Conservation (phyloP, 805 yeast species). For the Candida xyloterini region DNA sequence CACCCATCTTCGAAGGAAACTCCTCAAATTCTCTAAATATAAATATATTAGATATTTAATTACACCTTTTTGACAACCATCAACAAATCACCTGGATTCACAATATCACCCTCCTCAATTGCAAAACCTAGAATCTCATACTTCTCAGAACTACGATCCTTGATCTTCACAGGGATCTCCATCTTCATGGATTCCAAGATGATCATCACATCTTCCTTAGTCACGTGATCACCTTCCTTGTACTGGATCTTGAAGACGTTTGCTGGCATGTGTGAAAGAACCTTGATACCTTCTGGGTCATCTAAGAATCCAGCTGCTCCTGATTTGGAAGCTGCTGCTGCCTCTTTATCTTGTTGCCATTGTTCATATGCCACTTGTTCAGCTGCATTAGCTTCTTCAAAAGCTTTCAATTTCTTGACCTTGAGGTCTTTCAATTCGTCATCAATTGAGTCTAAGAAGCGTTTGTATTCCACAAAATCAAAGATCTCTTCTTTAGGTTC, state of each 20-base stretch:
- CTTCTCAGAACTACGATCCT: conserved; percentile 52
- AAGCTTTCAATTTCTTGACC: conserved; percentile 55
- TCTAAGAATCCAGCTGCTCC: conserved; percentile 1
- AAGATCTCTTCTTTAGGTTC: conserved; percentile 30
- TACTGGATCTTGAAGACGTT: conserved; percentile 95
- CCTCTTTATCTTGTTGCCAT: conserved; percentile 43
- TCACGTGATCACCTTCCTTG: conserved; percentile 69
- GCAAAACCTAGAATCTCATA: conserved; percentile 71
- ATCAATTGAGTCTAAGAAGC: conserved; percentile 29
- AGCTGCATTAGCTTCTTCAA: conserved; percentile 75
- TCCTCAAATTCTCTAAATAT: no score
- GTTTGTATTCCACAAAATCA: conserved; percentile 32
- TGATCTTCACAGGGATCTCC: conserved; percentile 50
- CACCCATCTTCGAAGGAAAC: no score
- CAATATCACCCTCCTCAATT: conserved; percentile 90
- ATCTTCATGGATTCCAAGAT: conserved; percentile 98
- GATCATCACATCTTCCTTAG: conserved; percentile 71
- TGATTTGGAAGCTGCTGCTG: conserved; percentile 31
- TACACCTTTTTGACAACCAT: conserved; percentile 46
- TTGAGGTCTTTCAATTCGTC: conserved; percentile 25
- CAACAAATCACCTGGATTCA: conserved; percentile 92
- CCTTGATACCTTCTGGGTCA: conserved; percentile 71
- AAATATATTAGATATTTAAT: conserved; percentile 9
- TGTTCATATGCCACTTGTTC: conserved; percentile 59
- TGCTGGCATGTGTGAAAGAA: conserved; percentile 88